phyloP scores from a whole-genome alignment of 2,329 filamentous ascomycete species.

The Boeremia exigua region DNA sequence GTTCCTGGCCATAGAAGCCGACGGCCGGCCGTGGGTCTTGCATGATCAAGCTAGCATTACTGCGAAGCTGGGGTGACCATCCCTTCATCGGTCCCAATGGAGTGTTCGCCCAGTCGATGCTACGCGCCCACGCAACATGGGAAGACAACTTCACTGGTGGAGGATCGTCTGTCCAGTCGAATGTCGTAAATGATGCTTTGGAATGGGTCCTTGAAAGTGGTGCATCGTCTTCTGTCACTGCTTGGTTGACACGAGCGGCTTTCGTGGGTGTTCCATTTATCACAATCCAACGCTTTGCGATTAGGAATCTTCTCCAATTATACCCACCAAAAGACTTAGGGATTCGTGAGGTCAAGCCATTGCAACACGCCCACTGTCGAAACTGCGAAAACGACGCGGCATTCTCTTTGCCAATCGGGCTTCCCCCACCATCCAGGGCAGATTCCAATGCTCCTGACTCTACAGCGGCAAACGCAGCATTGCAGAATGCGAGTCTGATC shows the following conservation, averaged over 20 bases:
- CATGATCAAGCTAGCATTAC: conserved; percentile 81
- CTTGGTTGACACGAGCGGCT: neutral
- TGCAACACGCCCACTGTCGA: conserved; percentile 22
- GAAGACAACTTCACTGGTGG: conserved; percentile 18
- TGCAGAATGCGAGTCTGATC: conserved; percentile 23
- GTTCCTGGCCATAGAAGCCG: conserved; percentile 58
- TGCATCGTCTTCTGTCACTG: neutral
- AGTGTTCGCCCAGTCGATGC: conserved; percentile 74
- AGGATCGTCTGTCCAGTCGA: conserved; percentile 25
- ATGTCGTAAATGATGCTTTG: conserved; percentile 10
- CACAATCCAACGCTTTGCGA: conserved; percentile 30
- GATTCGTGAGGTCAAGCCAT: neutral
- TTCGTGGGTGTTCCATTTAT: conserved; percentile 19
- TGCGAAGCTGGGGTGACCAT: conserved; percentile 73
- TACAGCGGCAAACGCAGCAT: conserved; percentile 26
- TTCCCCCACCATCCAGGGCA: conserved; percentile 7
- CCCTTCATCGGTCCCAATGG: conserved; percentile 73
- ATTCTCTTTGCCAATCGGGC: neutral
- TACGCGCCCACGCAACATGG: conserved; percentile 51
- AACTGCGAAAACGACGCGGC: conserved; percentile 18
- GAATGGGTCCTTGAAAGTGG: conserved; percentile 2
- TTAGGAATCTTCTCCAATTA: conserved; percentile 23
- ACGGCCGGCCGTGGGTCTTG: conserved; percentile 59
- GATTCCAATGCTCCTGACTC: conserved; percentile 16
- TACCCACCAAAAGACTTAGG: conserved; percentile 12